Base-by-base conservation (phyloP, 306 rosid genomes). In the Phaseolus lunatus region DNA sequence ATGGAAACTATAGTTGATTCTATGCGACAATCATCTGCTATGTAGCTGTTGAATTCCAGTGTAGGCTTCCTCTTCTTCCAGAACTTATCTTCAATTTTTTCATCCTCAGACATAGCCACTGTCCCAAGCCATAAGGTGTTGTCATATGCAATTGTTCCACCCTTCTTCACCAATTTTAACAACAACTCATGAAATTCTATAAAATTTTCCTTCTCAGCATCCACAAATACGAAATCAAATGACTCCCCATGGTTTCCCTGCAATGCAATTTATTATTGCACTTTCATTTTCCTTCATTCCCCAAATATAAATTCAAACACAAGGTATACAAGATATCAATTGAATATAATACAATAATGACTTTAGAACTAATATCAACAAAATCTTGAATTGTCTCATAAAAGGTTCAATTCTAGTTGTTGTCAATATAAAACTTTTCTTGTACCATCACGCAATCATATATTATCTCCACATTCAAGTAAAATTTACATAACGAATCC, bases 171-270 rank as follows among this genome's bases (percentile, higher is more conserved):
- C 54, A 89, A 80, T 80, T 83, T 86, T 12, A 87, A 0, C 27
- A 91, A 70, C 72, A 52, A 24, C 23, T 91, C 90, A 9, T 91
- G 93, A 70, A 89, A 91, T 57, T 73, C 39, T 3, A 61, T 77
- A 75, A 84, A 83, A 22, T 20, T 73, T 3, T 49, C 73, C 58
- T 89, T 89, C 9, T 79, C 61, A 1, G 91, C 91, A 44, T 91
- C 96, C 74, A 86, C 96, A 63, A 89, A 89, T 10, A 67, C 89
- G 73, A 82, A 87, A 75, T 91, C 96, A 72, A 80, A 91, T 2
- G 67, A 68, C 19, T 74, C 90, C 76, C 85, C 87, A 56, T 89
- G 65, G n/a, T 78, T 67, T 3, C 35, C 84, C 85, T 83, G 80
- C 74, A 48, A 43, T n/a, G n/a, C n/a, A n/a, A n/a, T n/a, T n/a